Conservation (phyloP, 306 rosid species). For the Comarum palustre region DNA sequence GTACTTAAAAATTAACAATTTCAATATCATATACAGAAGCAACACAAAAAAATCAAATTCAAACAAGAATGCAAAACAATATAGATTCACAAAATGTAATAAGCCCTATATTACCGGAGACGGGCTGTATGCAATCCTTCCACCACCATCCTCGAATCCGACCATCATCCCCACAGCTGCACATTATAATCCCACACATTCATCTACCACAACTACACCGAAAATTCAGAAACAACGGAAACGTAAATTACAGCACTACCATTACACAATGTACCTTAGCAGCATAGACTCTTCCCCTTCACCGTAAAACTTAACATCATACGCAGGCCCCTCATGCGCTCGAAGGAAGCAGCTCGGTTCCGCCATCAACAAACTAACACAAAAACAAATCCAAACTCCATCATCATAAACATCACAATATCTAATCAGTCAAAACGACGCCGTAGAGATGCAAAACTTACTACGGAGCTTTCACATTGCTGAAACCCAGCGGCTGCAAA, state of each 20-base stretch:
- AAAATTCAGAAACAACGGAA: neutral
- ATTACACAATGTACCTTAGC: conserved; percentile 53
- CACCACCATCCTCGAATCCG: conserved; percentile 86
- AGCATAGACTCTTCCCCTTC: conserved; percentile 55
- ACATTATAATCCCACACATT: conserved; percentile 5
- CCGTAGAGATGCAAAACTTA: conserved; percentile 27
- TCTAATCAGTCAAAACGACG: neutral
- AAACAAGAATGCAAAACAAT: neutral
- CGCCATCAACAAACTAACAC: conserved; percentile 46
- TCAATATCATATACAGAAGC: neutral
- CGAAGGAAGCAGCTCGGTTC: conserved; percentile 63
- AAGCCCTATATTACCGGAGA: conserved; percentile 31
- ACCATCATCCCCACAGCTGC: conserved; percentile 90
- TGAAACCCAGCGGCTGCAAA: conserved; percentile 56
- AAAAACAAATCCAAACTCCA: conserved; percentile 26
- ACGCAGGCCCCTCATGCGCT: conserved; percentile 81
- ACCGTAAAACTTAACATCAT: conserved; percentile 78
- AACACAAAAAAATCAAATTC: neutral
- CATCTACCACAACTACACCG: too few species aligned
- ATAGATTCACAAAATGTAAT: neutral
- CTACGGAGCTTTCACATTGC: conserved; percentile 41
- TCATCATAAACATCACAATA: conserved; percentile 36
- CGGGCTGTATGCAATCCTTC: conserved; percentile 51
- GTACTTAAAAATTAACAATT: neutral
- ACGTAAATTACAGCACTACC: neutral